Evolutionary conservation across 495 filamentous ascomycete genomes (phyloP), one percentile per base, ranked within the genome.

Genomic region (Penicillium lagena): DNA sequence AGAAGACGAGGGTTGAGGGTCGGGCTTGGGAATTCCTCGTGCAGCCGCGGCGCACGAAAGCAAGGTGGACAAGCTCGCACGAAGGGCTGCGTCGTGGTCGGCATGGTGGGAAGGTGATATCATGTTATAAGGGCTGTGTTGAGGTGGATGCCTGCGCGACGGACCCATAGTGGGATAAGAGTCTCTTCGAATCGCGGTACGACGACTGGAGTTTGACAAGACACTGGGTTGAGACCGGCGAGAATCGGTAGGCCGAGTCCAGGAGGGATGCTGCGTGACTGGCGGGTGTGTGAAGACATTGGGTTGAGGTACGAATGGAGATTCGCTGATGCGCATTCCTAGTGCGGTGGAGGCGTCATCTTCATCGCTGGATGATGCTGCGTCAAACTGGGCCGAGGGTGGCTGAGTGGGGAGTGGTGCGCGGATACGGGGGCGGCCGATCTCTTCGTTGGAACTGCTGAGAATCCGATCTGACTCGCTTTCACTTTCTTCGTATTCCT

Each of bases 21-120:
- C 68, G 13, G 72, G 55, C 56, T 94, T 96, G 1, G 87, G 80
- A 4, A 93, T 71, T 15, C 87, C 83, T 15, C 93, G 78, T 2
- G 89, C 91, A 4, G 89, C 90, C 2, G 91, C 90, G 1, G 88
- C 93, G 58, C 87, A 90, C 35, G 89, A 95, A 5, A 98, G 79
- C n/a, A 98, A 78, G 3, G 93, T 98, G 7, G 90, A 95, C 4
- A 98, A 73, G 44, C 87, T 94, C 7, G 93, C 89, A 32, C 93
- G 82, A 1, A 98, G 79, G 0, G 90, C 93, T 17, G 89, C 91
- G 60, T 98, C 93, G 52, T 96, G 89, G 43, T 96, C 90, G 17
- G 86, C 80, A 49, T 85, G 83, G 55, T 88, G 79, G 4, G 83
- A 81, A 2, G 90, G 86, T 1, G 86, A 84, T 47, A 89, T 79